These are phyloP conservation scores for Porphyrellus cyaneotinctus DNA, from an alignment of 768 basidiomycete genomes.

Conservation along the genomic window DNA sequence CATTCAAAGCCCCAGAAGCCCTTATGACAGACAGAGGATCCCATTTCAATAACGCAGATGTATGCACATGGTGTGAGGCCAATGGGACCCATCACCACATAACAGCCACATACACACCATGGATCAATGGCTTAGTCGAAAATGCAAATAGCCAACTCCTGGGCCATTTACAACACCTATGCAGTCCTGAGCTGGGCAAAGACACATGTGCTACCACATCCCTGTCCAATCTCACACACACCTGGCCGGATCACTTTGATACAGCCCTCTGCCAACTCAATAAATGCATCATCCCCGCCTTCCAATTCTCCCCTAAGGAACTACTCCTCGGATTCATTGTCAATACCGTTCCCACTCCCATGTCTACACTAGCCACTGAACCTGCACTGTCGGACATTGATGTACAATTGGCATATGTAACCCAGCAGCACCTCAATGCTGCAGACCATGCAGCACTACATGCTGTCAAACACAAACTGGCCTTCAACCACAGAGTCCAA, in stretches of 20 bases:
- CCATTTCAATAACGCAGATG: conserved; percentile 35
- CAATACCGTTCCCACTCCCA: background rate
- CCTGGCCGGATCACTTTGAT: too few relatives aligned
- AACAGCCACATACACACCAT: conserved; percentile 34
- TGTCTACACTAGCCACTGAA: background rate
- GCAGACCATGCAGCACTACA: background rate
- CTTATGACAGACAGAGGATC: conserved; percentile 38
- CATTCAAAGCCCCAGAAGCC: conserved; percentile 24
- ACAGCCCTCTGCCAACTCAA: too few relatives aligned
- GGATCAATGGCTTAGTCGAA: too few relatives aligned
- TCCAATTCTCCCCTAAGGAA: background rate
- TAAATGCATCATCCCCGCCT: too few relatives aligned
- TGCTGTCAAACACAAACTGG: conserved; percentile 20
- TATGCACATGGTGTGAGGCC: conserved; percentile 24
- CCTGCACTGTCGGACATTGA: too few relatives aligned
- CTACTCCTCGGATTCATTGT: background rate
- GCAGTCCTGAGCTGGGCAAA: conserved; percentile 31
- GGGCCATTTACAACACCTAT: conserved; percentile 24
- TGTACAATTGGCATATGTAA: too few relatives aligned
- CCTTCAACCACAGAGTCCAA: conserved; percentile 21
- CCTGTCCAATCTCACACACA: background rate
- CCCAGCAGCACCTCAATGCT: background rate
- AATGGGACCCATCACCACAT: conserved; percentile 16
- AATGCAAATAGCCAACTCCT: conserved; percentile 31
- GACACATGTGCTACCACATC: background rate